A percentile compares a stretch with the other conserved stretches of the same genome.
Conservation (phyloP, 352 stramenopile species). For the Phytophthora constricta region DNA sequence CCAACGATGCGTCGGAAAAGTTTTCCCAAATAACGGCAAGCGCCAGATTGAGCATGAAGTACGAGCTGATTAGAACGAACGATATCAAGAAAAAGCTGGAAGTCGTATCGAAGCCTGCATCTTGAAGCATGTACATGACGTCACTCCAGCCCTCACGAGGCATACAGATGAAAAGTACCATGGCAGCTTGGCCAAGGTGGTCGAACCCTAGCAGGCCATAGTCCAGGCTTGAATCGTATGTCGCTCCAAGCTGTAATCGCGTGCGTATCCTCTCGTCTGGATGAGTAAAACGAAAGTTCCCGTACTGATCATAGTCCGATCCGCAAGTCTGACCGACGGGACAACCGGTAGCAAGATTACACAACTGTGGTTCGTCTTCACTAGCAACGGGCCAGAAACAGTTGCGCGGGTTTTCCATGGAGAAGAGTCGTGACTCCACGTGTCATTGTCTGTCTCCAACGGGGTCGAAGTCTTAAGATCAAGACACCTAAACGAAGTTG, state of each 20-base stretch:
- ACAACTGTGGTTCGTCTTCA: constrained; percentile 54
- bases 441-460: constrained; percentile 24
- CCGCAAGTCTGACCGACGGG: constrained; percentile 53
- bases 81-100: constrained; percentile 82
- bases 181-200: constrained; percentile 75
- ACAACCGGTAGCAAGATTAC: constrained; percentile 54
- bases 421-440: constrained; percentile 56
- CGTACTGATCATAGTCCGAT: constrained; percentile 64
- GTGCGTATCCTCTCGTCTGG: constrained; percentile 36
- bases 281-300: constrained; percentile 74
- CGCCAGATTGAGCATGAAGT: constrained; percentile 92
- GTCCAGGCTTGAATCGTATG: constrained; percentile 76
- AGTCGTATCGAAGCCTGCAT: constrained; percentile 50
- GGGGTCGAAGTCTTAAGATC: constrained; percentile 16
- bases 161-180: constrained; percentile 92
- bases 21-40: constrained; percentile 91
- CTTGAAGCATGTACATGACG: constrained; percentile 72
- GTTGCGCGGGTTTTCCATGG: constrained; percentile 57
- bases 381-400: constrained; percentile 91
- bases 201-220: constrained; percentile 91
- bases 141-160: constrained; percentile 91
- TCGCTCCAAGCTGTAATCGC: constrained; percentile 36
- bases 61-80: constrained; percentile 88
- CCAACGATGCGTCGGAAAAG: constrained; percentile 64
- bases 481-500: constrained; percentile 17